Conservation (phyloP, 345 rosid genomes). For the Heritiera fomes region DNA sequence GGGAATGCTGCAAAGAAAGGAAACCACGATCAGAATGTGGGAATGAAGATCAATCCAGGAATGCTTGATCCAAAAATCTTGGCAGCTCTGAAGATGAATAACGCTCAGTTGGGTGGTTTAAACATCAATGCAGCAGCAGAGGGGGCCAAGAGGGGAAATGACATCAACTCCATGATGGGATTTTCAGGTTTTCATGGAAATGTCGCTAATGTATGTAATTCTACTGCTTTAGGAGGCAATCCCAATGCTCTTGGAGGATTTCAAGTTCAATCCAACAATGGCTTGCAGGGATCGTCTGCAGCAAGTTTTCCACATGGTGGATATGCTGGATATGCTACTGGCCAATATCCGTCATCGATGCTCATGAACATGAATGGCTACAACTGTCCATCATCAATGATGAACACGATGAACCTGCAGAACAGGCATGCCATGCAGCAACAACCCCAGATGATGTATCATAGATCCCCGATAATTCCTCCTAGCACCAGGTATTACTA, state of each 20-base stretch:
- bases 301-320: constrained; percentile 32
- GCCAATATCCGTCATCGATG: constrained; percentile 42
- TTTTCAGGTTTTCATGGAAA: constrained; percentile 46
- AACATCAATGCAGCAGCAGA: constrained; percentile 27
- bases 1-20: constrained; percentile 53
- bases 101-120: constrained; percentile 35
- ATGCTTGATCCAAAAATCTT: constrained; percentile 48
- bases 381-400: constrained; percentile 38
- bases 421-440: constrained; percentile 47
- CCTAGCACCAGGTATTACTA: constrained; percentile 63
- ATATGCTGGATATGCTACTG: constrained; percentile 30
- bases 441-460: constrained; percentile 65
- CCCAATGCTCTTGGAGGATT: constrained; percentile 35
- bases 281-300: constrained; percentile 34
- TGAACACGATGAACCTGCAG: constrained; percentile 56
- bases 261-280: constrained; percentile 37
- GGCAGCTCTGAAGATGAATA: constrained; percentile 57
- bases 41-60: constrained; percentile 35
- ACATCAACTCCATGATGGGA: constrained; percentile 50
- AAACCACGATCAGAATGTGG: constrained; percentile 52
- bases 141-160: constrained; percentile 35
- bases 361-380: constrained; percentile 50
- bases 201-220: constrained; percentile 14
- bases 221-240: constrained; percentile 34
- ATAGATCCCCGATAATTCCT: constrained; percentile 51